Base-by-base conservation (phyloP, 345 rosid species). In the Salix koriyanagi region DNA sequence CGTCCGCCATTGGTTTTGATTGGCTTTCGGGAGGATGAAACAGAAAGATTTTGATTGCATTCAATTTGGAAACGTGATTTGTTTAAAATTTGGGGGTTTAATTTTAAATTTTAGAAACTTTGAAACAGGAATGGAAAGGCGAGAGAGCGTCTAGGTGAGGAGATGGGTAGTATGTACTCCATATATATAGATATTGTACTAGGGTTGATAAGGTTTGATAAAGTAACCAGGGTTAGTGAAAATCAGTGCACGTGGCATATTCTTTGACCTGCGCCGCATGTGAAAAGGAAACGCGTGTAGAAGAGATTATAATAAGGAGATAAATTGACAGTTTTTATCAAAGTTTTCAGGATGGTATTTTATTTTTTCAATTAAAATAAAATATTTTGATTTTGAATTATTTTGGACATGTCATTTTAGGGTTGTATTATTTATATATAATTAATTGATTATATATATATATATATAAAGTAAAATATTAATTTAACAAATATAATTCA, bases 1-100 rank as follows among this genome's bases (percentile, higher is more conserved):
- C 67, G 58, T 79, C 81, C 72, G 86, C 84, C 90, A 85, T 89
- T 73, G 84, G 41, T 9, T n/a, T n/a, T 28, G 41, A 18, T 11
- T 21, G 52, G 41, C n/a, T 32, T 19, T 18, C 8, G 44, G 46
- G 30, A 10, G 70, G 70, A 10, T 37, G 25, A 19, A 21, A 67
- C 14, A 11, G 71, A 21, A 41, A 68, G 44, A 56, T n/a, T n/a
- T 44, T 39, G 71, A 25, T 21, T 12, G 16, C 71, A 68, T 68
- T 44, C 42, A 67, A 37, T 19, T 18, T 9, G 19, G 71, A 19
- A 68, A 41, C n/a, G 71, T 25, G 26, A 68, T 67, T 68, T 68
- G 28, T 21, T 42, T 41, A 5, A 32, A 66, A 16, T 3, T 66
- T 8, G 41, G 69, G 44, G 12, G 10, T 21, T 66, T n/a, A 11